Percentiles rank a stretch among this genome's conserved stretches.
Evolutionary conservation across 1,284 basidiomycete species (phyloP).

Genomic region (Megacollybia platyphylla): DNA sequence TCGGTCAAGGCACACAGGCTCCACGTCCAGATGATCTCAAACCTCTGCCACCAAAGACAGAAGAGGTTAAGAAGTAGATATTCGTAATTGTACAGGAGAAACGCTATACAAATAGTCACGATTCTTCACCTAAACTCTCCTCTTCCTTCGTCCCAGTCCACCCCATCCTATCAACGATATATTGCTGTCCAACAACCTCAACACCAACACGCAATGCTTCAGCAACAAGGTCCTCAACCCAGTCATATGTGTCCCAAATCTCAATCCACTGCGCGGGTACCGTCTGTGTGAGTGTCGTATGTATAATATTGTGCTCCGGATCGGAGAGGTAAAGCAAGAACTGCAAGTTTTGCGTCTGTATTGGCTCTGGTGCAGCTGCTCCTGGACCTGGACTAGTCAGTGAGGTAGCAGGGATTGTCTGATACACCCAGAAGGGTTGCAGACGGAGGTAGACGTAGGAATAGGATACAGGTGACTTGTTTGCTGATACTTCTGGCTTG

Average conservation of each 20-base stretch:
- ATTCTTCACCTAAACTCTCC: slow-evolving; percentile 15
- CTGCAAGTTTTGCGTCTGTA: slow-evolving; percentile 50
- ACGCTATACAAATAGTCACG: slow-evolving; percentile 17
- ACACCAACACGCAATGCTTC: slow-evolving; percentile 73
- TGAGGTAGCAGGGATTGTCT: slow-evolving; percentile 27
- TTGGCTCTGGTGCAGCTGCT: slow-evolving; percentile 12
- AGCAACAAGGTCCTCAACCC: slow-evolving; percentile 90
- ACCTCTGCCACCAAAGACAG: slow-evolving; percentile 47
- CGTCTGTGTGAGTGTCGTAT: slow-evolving; percentile 70
- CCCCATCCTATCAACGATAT: slow-evolving; percentile 71
- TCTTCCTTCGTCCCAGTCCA: slow-evolving; percentile 28
- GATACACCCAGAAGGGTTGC: slow-evolving; percentile 69
- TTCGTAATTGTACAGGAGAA: neutral
- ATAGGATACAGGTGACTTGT: slow-evolving; percentile 69
- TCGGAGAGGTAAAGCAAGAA: slow-evolving; percentile 81
- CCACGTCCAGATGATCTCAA: slow-evolving; percentile 62
- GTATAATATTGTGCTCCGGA: slow-evolving; percentile 65
- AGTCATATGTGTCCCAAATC: slow-evolving; percentile 85
- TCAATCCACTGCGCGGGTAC: slow-evolving; percentile 75
- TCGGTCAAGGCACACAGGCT: slow-evolving; percentile 73
- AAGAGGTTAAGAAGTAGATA: slow-evolving; percentile 55
- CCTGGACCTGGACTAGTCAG: slow-evolving; percentile 9
- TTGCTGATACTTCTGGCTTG: slow-evolving; percentile 25
- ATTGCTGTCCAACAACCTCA: slow-evolving; percentile 83
- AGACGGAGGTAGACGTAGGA: slow-evolving; percentile 90